Percentiles rank a stretch among this genome's conserved stretches.
Conservation (phyloP, 345 rosid genomes). For the Ricinus communis region DNA sequence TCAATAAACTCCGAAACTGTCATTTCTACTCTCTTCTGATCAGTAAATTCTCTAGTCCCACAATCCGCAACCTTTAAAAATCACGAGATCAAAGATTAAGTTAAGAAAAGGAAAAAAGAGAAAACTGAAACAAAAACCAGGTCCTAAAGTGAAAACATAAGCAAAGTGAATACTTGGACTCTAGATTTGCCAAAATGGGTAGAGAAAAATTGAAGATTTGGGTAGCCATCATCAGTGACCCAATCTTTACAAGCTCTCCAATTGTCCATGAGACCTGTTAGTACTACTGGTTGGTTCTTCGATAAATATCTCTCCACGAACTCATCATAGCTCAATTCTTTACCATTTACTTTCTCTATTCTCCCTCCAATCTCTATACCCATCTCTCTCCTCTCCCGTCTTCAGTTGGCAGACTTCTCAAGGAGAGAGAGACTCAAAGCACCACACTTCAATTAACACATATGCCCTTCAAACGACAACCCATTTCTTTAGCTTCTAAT, state of each 20-base stretch:
- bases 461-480: background rate
- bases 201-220: constrained; percentile 61
- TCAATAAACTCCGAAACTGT: constrained; percentile 63
- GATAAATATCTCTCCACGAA: constrained; percentile 65
- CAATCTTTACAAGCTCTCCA: constrained; percentile 85
- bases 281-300: constrained; percentile 69
- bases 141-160: background rate
- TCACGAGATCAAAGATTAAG: background rate
- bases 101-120: background rate
- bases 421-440: too few species aligned
- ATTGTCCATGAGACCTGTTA: constrained; percentile 70
- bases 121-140: background rate
- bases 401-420: background rate
- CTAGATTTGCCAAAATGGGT: constrained; percentile 68
- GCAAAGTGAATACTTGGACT: constrained; percentile 60
- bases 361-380: constrained; percentile 58
- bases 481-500: too few species aligned
- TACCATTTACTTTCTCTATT: constrained; percentile 66
- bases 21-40: constrained; percentile 87
- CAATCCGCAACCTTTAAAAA: constrained; percentile 76
- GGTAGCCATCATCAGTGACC: constrained; percentile 54
- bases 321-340: constrained; percentile 54
- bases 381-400: constrained; percentile 34
- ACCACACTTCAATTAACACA: too few species aligned
- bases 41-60: constrained; percentile 66